These are phyloP conservation scores for Aspergillus viridinutans DNA, from an alignment of 2,329 filamentous ascomycete species.

Conservation along the genomic window DNA sequence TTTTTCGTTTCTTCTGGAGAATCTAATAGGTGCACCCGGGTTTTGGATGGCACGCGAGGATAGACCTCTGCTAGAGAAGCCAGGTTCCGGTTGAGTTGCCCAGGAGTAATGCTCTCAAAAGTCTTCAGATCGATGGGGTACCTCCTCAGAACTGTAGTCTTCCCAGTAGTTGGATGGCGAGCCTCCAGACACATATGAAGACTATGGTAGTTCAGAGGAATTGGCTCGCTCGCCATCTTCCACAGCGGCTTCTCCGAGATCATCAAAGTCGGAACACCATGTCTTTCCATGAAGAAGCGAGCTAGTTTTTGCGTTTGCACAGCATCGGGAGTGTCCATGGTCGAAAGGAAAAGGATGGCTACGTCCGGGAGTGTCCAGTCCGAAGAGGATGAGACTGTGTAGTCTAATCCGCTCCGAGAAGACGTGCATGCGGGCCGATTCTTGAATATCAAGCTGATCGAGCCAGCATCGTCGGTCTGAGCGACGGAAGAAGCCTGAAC, in stretches of 20 bases:
- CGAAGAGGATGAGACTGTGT: constrained; percentile 34
- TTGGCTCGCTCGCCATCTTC: constrained; percentile 30
- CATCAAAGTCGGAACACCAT: constrained; percentile 41
- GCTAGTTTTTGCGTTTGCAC: constrained; percentile 31
- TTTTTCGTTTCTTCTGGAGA: constrained; percentile 3
- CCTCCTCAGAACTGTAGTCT: constrained; percentile 30
- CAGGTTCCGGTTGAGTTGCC: constrained; percentile 45
- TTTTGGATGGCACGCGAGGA: constrained; percentile 21
- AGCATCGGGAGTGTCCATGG: constrained; percentile 25
- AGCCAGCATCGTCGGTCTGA: constrained; percentile 21
- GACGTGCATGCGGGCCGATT: constrained; percentile 36
- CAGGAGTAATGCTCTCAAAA: constrained; percentile 45
- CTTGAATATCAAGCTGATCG: constrained; percentile 38
- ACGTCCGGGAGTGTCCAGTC: constrained; percentile 45
- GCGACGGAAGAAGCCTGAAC: constrained; percentile 28
- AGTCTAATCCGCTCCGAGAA: constrained; percentile 33
- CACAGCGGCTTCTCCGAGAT: constrained; percentile 43
- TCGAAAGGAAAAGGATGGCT: constrained; percentile 43
- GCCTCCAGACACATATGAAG: constrained; percentile 44
- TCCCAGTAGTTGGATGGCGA: constrained; percentile 30
- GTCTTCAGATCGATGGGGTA: constrained; percentile 46
- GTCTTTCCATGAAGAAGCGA: constrained; percentile 40
- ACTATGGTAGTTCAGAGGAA: constrained; percentile 38
- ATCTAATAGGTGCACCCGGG: constrained; percentile 10
- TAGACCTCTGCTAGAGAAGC: constrained; percentile 38